Evolutionary conservation across 2,329 filamentous ascomycete genomes (phyloP), one percentile per base, ranked within the genome.

Genomic region (Trichoderma aggressivum): DNA sequence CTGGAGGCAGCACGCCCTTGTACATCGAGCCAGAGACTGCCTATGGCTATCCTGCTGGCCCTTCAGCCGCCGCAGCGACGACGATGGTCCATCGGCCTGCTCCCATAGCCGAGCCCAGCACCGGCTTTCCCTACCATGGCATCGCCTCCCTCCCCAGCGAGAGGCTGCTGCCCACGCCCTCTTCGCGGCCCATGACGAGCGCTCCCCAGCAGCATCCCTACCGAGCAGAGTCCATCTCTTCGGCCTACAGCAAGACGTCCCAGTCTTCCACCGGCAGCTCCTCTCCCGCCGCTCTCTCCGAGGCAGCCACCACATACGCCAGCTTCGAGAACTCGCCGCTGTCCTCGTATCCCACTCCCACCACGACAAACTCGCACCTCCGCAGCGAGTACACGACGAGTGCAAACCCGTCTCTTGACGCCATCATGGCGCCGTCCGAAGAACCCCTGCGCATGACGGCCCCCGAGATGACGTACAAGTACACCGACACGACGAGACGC

Each of bases 401-500:
- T 11, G 34, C 71, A 2, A 30, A 70, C 8, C 36, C 64, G 34
- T 59, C 55, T 14, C 58, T 70, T 2, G 67, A 72, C 11, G 36
- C 67, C 56, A 71, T 39, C 60, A 73, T 53, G 72, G 65, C 74
- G 73, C 72, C 72, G 70, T 64, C 61, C 72, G 71, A 72, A 72
- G 70, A 72, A 68, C 21, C 72, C 74, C 72, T 32, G 59, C 73
- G 67, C 56, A 39, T 75, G 73, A 62, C 73, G 68, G 69, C 73
- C 56, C 50, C 75, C 63, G 62, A 79, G 36, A 76, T 79, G 71
- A 72, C 75, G 26, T 80, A 80, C 74, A 76, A 78, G 65, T 80
- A 80, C 72, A 75, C 74, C 4, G 78, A 79, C 61, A 77, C 78
- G 30, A 79, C 77, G 16, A 56, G 69, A 7, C 61, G 56, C 21